These are phyloP conservation scores for Penicillium dipodomyicola DNA, from an alignment of 495 filamentous ascomycete species.

Conservation along the genomic window DNA sequence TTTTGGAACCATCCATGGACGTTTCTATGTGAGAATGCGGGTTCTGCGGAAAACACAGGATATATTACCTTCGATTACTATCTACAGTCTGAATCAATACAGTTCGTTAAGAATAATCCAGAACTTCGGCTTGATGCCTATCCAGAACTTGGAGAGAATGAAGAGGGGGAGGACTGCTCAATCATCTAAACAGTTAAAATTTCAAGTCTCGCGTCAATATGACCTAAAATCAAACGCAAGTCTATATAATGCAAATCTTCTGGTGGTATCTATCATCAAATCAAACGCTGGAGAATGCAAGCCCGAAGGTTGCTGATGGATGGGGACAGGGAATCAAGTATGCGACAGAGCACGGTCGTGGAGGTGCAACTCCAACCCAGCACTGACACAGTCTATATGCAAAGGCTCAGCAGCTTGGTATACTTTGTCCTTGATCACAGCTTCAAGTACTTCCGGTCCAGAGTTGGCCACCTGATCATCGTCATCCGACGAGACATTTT, in stretches of 20 bases:
- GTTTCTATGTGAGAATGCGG: neutral
- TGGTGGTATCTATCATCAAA: slow-evolving; percentile 9
- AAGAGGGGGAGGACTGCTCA: neutral
- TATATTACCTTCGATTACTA: neutral
- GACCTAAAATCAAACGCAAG: neutral
- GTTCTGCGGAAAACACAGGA: neutral
- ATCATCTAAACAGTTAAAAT: neutral
- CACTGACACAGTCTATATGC: slow-evolving; percentile 23
- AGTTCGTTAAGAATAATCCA: neutral
- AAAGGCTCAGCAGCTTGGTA: slow-evolving; percentile 30
- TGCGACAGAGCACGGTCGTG: slow-evolving; percentile 28
- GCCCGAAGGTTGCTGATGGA: neutral
- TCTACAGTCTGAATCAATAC: neutral
- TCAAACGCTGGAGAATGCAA: neutral
- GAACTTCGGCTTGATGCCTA: neutral
- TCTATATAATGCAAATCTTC: slow-evolving; percentile 4
- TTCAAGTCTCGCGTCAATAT: neutral
- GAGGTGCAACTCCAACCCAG: slow-evolving; percentile 27
- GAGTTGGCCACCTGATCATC: neutral
- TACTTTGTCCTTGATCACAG: slow-evolving; percentile 27
- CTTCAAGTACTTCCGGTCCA: slow-evolving; percentile 1
- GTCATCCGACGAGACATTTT: slow-evolving; percentile 18
- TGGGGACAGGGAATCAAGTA: neutral
- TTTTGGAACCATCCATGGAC: neutral
- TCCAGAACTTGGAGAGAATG: neutral